Base-by-base conservation (phyloP, 192 early-diverging fungal genomes). In the Coemansia sp. region DNA sequence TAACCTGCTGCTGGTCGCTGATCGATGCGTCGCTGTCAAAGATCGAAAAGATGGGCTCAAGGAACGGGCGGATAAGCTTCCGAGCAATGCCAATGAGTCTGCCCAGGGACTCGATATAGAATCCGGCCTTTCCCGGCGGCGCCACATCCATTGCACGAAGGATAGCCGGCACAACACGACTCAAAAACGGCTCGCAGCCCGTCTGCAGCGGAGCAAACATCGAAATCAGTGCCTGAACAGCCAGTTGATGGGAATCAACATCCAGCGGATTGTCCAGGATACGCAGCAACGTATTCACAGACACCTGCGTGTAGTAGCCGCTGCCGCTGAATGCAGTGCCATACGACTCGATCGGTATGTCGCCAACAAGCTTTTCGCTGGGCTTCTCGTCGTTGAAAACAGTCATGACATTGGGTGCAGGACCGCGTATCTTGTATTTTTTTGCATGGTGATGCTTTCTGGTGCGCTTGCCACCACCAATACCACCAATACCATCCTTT, bases 221-320 rank as follows among this genome's bases (percentile, higher is more conserved):
- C 26, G 90, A 89, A 85, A 95, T 92, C 42, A 98, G 89, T 12
- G 96, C 97, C 63, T 95, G 90, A 48, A 95, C 91, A 0, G 94
- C 96, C 37, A 90, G 87, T 6, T 90, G 89, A 71, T 97, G 95
- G 65, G 93, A 92, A 18, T 84, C 77, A 64, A 86, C 88, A 36
- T 98, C 82, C 1, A 90, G 89, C 7, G 91, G 85, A 77, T 97
- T 93, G 55, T 90, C 71, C 18, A 98, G 78, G 62, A 99, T 95
- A 72, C 90, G 91, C 83, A 98, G 90, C 46, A 98, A 74, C 0
- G 96, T 89, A 49, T 87, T 87, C 60, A 98, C 93, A 4, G 94
- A 93, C 15, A 99, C 93, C 12, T 90, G 87, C 6, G 95, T 92
- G 67, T 97, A 96, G 70, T 97, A 98, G 37, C 93, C 94, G 26